A percentile compares a stretch with the other conserved stretches of the same genome.
Evolutionary conservation across 2,329 filamentous ascomycete genomes (phyloP).

Genomic region (Trichoderma cornu-damae): DNA sequence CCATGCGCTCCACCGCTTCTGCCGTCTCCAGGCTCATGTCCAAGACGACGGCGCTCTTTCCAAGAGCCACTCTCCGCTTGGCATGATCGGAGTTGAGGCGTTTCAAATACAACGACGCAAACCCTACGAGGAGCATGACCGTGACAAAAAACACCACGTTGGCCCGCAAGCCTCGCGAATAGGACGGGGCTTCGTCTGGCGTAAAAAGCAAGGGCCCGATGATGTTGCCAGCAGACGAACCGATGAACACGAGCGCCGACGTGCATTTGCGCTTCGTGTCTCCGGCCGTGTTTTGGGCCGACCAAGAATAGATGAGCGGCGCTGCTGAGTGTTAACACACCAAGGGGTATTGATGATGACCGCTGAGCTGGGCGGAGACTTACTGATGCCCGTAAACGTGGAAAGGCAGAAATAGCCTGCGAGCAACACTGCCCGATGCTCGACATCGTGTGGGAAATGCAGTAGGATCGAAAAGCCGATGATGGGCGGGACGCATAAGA

Average conservation of each 20-base stretch:
- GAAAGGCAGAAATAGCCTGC: conserved; percentile 55
- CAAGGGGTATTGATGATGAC: not conserved
- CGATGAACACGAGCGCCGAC: conserved; percentile 60
- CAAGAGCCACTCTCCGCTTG: conserved; percentile 48
- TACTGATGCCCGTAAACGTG: conserved; percentile 46
- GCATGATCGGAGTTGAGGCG: conserved; percentile 53
- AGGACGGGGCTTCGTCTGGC: conserved; percentile 40
- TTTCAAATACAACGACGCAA: conserved; percentile 43
- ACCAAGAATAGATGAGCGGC: conserved; percentile 57
- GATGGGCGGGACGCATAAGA: conserved; percentile 54
- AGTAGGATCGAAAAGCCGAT: conserved; percentile 52
- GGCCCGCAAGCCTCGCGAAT: conserved; percentile 49
- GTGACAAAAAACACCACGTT: conserved; percentile 58
- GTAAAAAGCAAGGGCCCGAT: conserved; percentile 61
- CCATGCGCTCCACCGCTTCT: conserved; percentile 38
- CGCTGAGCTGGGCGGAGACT: conserved; percentile 28
- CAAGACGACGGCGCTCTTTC: conserved; percentile 53
- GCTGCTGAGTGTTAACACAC: conserved; percentile 31
- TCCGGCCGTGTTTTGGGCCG: conserved; percentile 58
- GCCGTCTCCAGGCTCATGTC: conserved; percentile 55
- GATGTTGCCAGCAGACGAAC: conserved; percentile 61
- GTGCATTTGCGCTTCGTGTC: conserved; percentile 66
- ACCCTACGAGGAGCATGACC: conserved; percentile 48
- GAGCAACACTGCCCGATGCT: conserved; percentile 46
- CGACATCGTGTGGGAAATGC: conserved; percentile 40